Conservation (phyloP, 164 flowering plant genomes). For the Euptelea pleiosperma region DNA sequence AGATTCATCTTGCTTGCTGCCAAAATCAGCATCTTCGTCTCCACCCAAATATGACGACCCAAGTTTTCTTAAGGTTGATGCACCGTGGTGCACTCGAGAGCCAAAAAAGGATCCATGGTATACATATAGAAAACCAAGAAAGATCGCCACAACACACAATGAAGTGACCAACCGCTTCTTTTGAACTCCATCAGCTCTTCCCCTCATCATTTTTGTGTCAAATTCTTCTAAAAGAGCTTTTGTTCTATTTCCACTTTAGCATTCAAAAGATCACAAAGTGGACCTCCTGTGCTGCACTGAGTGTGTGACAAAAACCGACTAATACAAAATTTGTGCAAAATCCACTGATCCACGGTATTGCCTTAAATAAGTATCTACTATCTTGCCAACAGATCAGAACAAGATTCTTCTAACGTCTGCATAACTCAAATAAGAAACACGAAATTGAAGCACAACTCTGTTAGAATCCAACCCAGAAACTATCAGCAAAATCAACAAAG, state of each 20-base stretch:
- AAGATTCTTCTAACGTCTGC: too few relatives aligned
- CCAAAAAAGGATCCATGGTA: conserved; percentile 59
- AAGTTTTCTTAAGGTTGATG: conserved; percentile 68
- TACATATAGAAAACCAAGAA: conserved; percentile 55
- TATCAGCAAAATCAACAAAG: conserved; percentile 8
- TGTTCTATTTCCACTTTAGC: conserved; percentile 6
- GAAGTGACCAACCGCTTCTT: conserved; percentile 61
- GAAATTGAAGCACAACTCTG: not conserved
- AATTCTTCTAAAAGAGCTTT: conserved; percentile 1
- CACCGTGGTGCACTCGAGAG: conserved; percentile 40
- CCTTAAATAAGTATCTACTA: too few relatives aligned
- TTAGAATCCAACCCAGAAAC: conserved; percentile 2
- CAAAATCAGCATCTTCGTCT: conserved; percentile 66
- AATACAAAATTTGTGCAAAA: not conserved
- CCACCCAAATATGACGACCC: conserved; percentile 80
- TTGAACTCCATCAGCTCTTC: conserved; percentile 38
- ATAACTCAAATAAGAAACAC: not conserved
- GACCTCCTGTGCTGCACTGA: not conserved
- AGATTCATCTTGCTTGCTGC: conserved; percentile 42
- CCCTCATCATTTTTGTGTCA: conserved; percentile 25
- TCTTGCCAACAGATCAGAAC: too few relatives aligned
- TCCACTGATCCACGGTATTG: not conserved
- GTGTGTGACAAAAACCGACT: conserved; percentile 3
- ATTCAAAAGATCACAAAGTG: conserved; percentile 2
- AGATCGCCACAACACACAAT: conserved; percentile 37